A percentile compares a stretch with the other conserved stretches of the same genome.
Evolutionary conservation across 1,284 basidiomycete genomes (phyloP).

Genomic region (Papiliotrema fonsecae): DNA sequence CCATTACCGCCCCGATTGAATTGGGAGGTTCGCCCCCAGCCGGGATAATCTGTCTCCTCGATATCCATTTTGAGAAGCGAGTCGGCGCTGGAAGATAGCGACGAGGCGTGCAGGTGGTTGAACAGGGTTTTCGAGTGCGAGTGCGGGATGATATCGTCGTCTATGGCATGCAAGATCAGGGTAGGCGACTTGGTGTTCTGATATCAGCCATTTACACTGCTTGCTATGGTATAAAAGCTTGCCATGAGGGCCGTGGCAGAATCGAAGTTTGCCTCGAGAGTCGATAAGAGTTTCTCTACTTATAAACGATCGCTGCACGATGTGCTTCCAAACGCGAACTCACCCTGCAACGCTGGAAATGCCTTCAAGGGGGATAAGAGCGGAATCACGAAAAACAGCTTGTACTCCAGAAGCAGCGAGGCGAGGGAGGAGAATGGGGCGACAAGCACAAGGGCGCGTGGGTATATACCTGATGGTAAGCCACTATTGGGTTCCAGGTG

Average conservation of each 20-base stretch:
- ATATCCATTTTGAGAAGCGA: background rate
- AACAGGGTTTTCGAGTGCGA: constrained; percentile 71
- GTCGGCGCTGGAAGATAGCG: background rate
- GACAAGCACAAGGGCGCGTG: constrained; percentile 36
- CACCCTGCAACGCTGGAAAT: constrained; percentile 24
- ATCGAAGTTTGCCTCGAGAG: constrained; percentile 28
- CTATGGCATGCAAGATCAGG: constrained; percentile 70
- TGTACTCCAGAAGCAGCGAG: constrained; percentile 36
- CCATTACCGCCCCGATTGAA: constrained; percentile 8
- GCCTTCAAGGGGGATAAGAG: constrained; percentile 29
- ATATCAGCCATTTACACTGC: background rate
- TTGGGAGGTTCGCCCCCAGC: constrained; percentile 28
- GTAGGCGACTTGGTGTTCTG: constrained; percentile 62
- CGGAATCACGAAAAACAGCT: constrained; percentile 35
- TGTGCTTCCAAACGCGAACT: constrained; percentile 8
- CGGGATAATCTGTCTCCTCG: constrained; percentile 11
- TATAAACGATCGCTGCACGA: background rate
- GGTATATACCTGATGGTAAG: constrained; percentile 19
- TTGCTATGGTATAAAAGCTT: background rate
- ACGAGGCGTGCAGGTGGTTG: constrained; percentile 52
- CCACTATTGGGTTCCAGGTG: too few relatives aligned
- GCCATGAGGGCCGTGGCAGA: constrained; percentile 9
- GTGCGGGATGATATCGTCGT: constrained; percentile 76
- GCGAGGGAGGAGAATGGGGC: constrained; percentile 42
- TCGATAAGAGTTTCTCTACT: constrained; percentile 14